Evolutionary conservation across 1,139 yeast genomes (phyloP).

Genomic region (Debaryomyces robertsiae): DNA sequence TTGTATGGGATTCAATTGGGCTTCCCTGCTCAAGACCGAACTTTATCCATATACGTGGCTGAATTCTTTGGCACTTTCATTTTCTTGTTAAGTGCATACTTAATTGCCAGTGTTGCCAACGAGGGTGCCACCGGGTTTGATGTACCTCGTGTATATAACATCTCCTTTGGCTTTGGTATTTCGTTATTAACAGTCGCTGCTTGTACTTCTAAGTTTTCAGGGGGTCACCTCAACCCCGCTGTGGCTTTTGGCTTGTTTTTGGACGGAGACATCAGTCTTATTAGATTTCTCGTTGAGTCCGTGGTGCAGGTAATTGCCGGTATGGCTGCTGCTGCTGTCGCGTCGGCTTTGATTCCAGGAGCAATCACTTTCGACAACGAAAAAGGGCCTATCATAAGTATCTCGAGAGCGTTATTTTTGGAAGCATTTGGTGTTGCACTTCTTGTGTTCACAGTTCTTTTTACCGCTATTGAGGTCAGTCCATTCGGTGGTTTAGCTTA

Average conservation of each 20-base stretch:
- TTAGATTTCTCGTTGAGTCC: constrained; percentile 68
- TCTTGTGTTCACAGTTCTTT: constrained; percentile 74
- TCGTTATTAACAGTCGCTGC: constrained; percentile 78
- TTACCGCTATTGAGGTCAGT: constrained; percentile 84
- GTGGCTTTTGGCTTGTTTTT: constrained; percentile 73
- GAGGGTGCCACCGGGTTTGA: constrained; percentile 26
- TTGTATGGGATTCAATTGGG: neutral
- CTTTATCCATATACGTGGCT: constrained; percentile 11
- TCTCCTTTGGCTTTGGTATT: constrained; percentile 85
- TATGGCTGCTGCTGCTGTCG: constrained; percentile 93
- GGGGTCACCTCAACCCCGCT: constrained; percentile 91
- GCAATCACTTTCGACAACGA: constrained; percentile 67
- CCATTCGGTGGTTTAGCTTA: constrained; percentile 82
- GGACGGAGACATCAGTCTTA: constrained; percentile 72
- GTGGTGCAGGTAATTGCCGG: constrained; percentile 78
- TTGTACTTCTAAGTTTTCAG: constrained; percentile 77
- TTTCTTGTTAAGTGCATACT: constrained; percentile 79
- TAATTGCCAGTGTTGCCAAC: constrained; percentile 85
- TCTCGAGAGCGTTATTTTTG: constrained; percentile 71
- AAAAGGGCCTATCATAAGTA: constrained; percentile 75
- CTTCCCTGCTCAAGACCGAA: neutral
- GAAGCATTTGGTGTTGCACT: constrained; percentile 82
- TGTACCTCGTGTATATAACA: constrained; percentile 74
- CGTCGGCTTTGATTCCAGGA: constrained; percentile 86
- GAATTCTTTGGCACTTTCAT: constrained; percentile 87